Evolutionary conservation across 495 filamentous ascomycete genomes (phyloP), one percentile per base, ranked within the genome.

Genomic region (Tuber indicum): DNA sequence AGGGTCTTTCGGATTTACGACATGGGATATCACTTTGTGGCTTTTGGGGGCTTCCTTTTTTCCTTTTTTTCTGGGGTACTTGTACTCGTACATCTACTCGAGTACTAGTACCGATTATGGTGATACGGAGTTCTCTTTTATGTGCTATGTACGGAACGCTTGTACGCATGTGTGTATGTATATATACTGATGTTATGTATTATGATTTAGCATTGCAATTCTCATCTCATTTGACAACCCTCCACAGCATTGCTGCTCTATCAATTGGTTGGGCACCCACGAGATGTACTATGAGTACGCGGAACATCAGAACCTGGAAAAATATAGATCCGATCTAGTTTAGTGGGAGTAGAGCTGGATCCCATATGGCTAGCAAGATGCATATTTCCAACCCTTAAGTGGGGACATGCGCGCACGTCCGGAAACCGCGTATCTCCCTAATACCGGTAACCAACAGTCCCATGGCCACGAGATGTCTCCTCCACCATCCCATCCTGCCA

Each of bases 1-100:
- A 26, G 58, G 58, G 26, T 36, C 12, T 66, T 36, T 66, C 36
- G 58, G 58, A 36, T 66, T 66, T 66, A 66, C 58, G 26, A 66
- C 26, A 66, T 36, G 58, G 58, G 58, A 66, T 66, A 66, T 62
- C 52, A 62, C 32, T 62, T 62, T 62, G 52, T 62, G 52, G 52
- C 52, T 62, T 52, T 62, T 62, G n/a, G n/a, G 26, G 52, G n/a
- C 52, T 32, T 32, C 12, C 26, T 32, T 26, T 32, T 62, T 32
- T 62, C 21, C 10, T 14, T 16, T 62, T 16, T 32, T 32, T 14
- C n/a, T 26, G 52, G 52, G 52, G 47, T 43, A 43, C 42, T 7
- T 43, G 7, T 43, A 43, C 42, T 43, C 42, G 42, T 26, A 58
- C 52, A 58, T 26, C 23, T 41, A 41, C 39, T 41, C 39, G 39